phyloP scores from a whole-genome alignment of 805 yeast species.

The Nakazawaea laoshanensis region DNA sequence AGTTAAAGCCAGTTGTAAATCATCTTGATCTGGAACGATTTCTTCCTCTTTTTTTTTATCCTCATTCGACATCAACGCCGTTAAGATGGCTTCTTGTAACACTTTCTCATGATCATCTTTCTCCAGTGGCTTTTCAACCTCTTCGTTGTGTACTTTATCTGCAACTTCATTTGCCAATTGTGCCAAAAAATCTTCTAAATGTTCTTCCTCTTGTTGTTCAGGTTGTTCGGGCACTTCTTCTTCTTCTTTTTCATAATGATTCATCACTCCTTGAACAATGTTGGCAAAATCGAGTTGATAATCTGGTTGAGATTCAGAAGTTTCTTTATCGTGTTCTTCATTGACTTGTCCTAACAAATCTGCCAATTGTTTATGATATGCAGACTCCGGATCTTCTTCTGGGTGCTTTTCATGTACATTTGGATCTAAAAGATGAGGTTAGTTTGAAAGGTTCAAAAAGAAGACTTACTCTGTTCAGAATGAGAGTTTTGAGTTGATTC shows the following conservation, averaged over 20 bases:
- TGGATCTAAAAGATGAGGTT: neutral
- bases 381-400: neutral
- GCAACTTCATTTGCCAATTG: constrained; percentile 7
- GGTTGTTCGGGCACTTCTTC: no score
- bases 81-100: constrained; percentile 14
- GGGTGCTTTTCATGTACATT: neutral
- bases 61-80: constrained; percentile 11
- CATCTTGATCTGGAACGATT: constrained; percentile 17
- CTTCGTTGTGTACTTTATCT: constrained; percentile 9
- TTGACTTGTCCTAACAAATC: constrained; percentile 3
- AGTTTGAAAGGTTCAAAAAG: neutral
- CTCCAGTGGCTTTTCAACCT: neutral
- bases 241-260: constrained; percentile 7
- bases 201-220: constrained; percentile 1
- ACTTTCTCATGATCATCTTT: constrained; percentile 13
- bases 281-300: constrained; percentile 9
- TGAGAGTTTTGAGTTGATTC: no score
- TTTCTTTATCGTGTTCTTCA: neutral
- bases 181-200: constrained; percentile 7
- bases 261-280: constrained; percentile 8
- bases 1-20: constrained; percentile 43
- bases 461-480: constrained; percentile 2
- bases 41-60: neutral
- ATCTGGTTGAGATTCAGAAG: neutral
- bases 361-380: constrained; percentile 2